Conservation (phyloP, 495 filamentous ascomycete species). For the Podospora anserina region DNA sequence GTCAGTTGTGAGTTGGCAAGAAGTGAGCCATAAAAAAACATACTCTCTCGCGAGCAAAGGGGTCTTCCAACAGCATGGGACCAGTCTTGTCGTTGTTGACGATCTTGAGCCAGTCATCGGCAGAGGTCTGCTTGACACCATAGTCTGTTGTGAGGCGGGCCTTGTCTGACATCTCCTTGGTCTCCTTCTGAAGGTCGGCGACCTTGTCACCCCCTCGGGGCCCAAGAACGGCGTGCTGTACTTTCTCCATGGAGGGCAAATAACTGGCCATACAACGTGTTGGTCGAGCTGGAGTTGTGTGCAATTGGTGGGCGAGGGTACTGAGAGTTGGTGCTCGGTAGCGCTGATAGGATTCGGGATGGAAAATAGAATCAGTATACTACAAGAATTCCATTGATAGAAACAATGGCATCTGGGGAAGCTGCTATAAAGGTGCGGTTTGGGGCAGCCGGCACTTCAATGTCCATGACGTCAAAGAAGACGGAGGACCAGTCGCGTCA, state of each 20-base stretch:
- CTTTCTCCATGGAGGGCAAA: slow-evolving; percentile 24
- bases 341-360: neutral
- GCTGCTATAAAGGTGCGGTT: neutral
- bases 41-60: slow-evolving; percentile 74
- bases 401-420: neutral
- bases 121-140: slow-evolving; percentile 69
- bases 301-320: neutral
- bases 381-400: neutral
- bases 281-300: too few species aligned
- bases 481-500: neutral
- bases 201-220: slow-evolving; percentile 35
- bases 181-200: slow-evolving; percentile 39
- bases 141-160: slow-evolving; percentile 66
- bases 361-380: neutral
- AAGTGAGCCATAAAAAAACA: slow-evolving; percentile 6
- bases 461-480: neutral
- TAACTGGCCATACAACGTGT: neutral
- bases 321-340: neutral
- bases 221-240: slow-evolving; percentile 33
- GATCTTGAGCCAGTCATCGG: slow-evolving; percentile 76
- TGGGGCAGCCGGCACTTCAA: neutral
- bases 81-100: slow-evolving; percentile 59
- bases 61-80: slow-evolving; percentile 77
- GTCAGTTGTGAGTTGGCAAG: neutral
- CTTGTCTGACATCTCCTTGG: slow-evolving; percentile 30